Base-by-base conservation (phyloP, 1,139 yeast genomes). In the Wickerhamiella infanticola region DNA sequence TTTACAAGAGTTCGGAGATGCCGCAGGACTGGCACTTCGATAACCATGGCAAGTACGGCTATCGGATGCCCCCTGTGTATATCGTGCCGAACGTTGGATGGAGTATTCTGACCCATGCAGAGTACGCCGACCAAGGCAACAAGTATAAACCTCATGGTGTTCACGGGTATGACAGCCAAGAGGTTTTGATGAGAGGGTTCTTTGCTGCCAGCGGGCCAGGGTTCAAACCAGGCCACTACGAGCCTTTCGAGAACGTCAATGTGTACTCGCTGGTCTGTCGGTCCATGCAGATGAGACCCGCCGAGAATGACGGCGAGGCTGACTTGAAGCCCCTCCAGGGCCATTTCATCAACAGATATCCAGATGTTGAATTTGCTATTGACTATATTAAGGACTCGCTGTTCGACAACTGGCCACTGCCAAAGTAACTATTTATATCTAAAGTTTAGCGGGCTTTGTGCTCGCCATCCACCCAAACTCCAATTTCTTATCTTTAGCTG, bases 1-100 rank as follows among this genome's bases (percentile, higher is more conserved):
- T 81, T 2, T 80, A 69, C 56, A 61, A 64, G 43, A 67, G 69
- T 24, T 82, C 79, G 39, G 77, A 79, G 33, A 60, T 83, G 38
- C 88, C 90, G 0, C 53, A 60, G 7, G 76, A 74, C 47, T 78
- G 81, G 74, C 63, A 79, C 27, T 82, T 82, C 63, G 86, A 88
- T 5, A 78, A 79, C 11, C 31, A 62, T 18, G 72, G 72, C 47
- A 57, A 58, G 41, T 81, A 70, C 56, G 66, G 70, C 48, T 68
- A 75, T 44, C 69, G 95, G 49, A 66, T 84, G 36, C 94, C 95
- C 0, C 94, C 94, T 1, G 62, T 86, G 13, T 84, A 95, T 90
- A 62, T 88, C 3, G 66, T 86, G 1, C 95, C 96, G 0, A 71
- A 77, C 33, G 79, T 83, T 4, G 95, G 95, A 0, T 86, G 81